These are phyloP conservation scores for Sarocladiaceae sp. DNA, from an alignment of 2,329 filamentous ascomycete species.

Conservation along the genomic window DNA sequence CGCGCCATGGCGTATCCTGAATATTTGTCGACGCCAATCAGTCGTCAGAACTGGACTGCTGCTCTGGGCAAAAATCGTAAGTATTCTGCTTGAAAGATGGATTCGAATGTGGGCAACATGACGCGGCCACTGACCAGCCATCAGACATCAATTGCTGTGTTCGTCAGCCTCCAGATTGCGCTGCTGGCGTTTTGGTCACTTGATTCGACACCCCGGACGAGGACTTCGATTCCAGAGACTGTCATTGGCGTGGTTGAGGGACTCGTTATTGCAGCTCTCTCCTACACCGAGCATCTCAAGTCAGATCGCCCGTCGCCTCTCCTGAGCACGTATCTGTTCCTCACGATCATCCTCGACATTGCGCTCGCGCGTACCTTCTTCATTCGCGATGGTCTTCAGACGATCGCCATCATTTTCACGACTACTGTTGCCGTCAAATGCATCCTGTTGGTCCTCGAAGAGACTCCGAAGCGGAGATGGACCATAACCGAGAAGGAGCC, in stretches of 20 bases:
- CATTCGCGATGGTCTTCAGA: conserved; percentile 21
- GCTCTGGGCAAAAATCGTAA: conserved; percentile 20
- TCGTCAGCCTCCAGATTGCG: conserved; percentile 18
- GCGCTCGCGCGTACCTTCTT: conserved; percentile 28
- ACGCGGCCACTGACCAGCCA: no score
- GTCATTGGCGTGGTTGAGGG: conserved; percentile 22
- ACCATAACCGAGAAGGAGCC: conserved; percentile 7
- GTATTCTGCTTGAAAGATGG: no score
- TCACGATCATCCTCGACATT: conserved; percentile 28
- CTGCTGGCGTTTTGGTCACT: conserved; percentile 23
- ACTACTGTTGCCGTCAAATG: conserved; percentile 22
- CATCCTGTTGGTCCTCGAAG: conserved; percentile 26
- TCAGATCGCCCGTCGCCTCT: conserved; percentile 28
- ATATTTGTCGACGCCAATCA: conserved; percentile 12
- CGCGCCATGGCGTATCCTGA: conserved; percentile 15
- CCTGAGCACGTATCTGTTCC: conserved; percentile 26
- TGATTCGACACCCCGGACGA: conserved; percentile 17
- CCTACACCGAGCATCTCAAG: conserved; percentile 29
- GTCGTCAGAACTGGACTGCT: conserved; percentile 10
- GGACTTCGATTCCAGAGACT: conserved; percentile 24
- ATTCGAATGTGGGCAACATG: no score
- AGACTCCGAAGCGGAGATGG: conserved; percentile 21
- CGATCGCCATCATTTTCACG: conserved; percentile 23
- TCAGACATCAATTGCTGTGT: conserved; percentile 14
- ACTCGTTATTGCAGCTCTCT: conserved; percentile 21